phyloP scores from a whole-genome alignment of 2,329 filamentous ascomycete species.

The Aspergillus costaricaensis region DNA sequence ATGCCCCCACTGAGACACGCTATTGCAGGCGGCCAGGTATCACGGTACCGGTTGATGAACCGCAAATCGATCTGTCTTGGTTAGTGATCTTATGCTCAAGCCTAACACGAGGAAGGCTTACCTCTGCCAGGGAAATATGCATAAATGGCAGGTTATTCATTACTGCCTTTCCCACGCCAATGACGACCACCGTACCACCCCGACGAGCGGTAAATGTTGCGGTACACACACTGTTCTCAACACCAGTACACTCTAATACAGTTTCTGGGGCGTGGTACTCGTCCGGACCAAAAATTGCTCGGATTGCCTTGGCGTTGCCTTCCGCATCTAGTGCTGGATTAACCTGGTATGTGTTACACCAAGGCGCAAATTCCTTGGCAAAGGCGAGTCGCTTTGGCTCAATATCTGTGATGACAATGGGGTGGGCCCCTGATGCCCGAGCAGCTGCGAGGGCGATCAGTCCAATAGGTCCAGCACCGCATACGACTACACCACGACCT shows the following conservation, averaged over 20 bases:
- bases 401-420: slow-evolving; percentile 65
- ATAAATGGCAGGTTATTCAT: slow-evolving; percentile 70
- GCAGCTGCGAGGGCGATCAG: slow-evolving; percentile 60
- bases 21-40: slow-evolving; percentile 70
- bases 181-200: slow-evolving; percentile 64
- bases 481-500: slow-evolving; percentile 59
- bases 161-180: slow-evolving; percentile 62
- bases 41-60: slow-evolving; percentile 71
- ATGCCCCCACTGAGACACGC: slow-evolving; percentile 61
- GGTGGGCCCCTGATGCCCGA: slow-evolving; percentile 63
- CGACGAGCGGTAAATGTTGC: slow-evolving; percentile 59
- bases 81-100: background rate
- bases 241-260: slow-evolving; percentile 66
- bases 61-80: slow-evolving; percentile 60
- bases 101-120: slow-evolving; percentile 13
- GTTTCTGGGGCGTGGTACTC: slow-evolving; percentile 61
- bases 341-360: slow-evolving; percentile 57
- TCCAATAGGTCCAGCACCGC: slow-evolving; percentile 66
- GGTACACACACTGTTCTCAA: slow-evolving; percentile 64
- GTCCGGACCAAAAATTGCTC: slow-evolving; percentile 54
- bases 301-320: slow-evolving; percentile 55
- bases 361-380: slow-evolving; percentile 59
- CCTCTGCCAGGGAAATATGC: slow-evolving; percentile 63
- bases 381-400: slow-evolving; percentile 59
- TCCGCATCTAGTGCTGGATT: slow-evolving; percentile 48